These are phyloP conservation scores for Inga laurina DNA, from an alignment of 306 rosid species.

Conservation along the genomic window DNA sequence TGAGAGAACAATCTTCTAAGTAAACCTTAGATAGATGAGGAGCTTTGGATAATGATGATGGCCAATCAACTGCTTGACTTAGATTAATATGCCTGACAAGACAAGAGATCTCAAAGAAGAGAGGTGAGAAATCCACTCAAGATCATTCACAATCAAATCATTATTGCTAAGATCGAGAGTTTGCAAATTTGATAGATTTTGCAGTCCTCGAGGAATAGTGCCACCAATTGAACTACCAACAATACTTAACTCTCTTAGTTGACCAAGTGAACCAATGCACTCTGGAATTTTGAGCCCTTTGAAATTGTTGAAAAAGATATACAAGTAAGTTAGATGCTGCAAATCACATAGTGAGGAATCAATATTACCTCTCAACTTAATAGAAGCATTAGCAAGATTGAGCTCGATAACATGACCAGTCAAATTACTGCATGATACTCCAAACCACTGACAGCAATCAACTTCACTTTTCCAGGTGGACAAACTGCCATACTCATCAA, in stretches of 20 bases:
- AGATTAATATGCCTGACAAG: not conserved
- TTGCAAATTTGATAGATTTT: constrained; percentile 29
- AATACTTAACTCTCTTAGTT: constrained; percentile 1
- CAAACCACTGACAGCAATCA: not conserved
- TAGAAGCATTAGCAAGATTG: not conserved
- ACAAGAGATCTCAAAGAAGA: not conserved
- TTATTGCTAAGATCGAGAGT: not conserved
- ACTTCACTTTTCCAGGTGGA: not conserved
- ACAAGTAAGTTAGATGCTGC: not conserved
- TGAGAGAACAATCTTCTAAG: not conserved
- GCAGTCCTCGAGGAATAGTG: not conserved
- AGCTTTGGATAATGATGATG: not conserved
- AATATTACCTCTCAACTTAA: not conserved
- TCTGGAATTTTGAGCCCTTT: not conserved
- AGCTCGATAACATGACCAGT: not conserved
- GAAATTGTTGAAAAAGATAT: not conserved
- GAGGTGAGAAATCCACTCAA: not conserved
- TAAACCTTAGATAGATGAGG: not conserved
- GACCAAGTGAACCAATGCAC: constrained; percentile 15
- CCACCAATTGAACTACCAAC: not conserved
- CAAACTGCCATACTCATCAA: not conserved
- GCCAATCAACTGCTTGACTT: constrained; percentile 17
- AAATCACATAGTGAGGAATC: not conserved
- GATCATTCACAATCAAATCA: not conserved
- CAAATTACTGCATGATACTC: not conserved